Conservation (phyloP, 139 green algal genomes). For the Coccomyxa sp. region DNA sequence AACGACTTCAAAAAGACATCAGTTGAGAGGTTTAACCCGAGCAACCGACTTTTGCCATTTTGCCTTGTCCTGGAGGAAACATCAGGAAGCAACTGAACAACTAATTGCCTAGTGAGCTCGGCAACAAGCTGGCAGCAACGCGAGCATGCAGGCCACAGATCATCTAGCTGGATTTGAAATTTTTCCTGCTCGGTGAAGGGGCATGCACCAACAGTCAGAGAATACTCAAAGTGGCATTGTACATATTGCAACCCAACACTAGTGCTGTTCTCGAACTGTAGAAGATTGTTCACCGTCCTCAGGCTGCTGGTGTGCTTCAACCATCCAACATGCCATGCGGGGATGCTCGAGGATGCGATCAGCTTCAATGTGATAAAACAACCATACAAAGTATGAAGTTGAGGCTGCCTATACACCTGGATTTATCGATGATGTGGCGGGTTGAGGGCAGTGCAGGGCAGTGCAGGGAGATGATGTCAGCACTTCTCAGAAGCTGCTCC, state of each 20-base stretch:
- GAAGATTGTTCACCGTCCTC: not conserved
- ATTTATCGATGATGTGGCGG: conserved; percentile 66
- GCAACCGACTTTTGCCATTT: no score
- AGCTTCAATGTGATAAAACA: not conserved
- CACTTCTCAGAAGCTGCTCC: conserved; percentile 45
- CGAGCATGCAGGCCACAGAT: no score
- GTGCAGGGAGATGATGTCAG: conserved; percentile 62
- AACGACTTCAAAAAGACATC: not conserved
- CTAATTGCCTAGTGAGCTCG: no score
- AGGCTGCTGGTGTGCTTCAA: not conserved
- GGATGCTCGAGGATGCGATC: not conserved
- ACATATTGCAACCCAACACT: no score
- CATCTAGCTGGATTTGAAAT: no score
- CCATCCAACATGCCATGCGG: not conserved
- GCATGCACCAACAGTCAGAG: no score
- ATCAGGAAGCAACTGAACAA: no score
- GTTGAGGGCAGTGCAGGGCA: conserved; percentile 61
- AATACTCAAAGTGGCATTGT: no score
- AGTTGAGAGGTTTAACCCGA: not conserved
- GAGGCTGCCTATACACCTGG: conserved; percentile 16
- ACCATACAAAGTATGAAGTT: not conserved
- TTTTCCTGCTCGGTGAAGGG: no score
- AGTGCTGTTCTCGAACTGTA: no score
- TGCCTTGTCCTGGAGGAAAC: no score
- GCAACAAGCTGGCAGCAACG: no score